Evolutionary conservation across 352 stramenopile species (phyloP), one percentile per base, ranked within the genome.

Genomic region (Globisporangium splendens): DNA sequence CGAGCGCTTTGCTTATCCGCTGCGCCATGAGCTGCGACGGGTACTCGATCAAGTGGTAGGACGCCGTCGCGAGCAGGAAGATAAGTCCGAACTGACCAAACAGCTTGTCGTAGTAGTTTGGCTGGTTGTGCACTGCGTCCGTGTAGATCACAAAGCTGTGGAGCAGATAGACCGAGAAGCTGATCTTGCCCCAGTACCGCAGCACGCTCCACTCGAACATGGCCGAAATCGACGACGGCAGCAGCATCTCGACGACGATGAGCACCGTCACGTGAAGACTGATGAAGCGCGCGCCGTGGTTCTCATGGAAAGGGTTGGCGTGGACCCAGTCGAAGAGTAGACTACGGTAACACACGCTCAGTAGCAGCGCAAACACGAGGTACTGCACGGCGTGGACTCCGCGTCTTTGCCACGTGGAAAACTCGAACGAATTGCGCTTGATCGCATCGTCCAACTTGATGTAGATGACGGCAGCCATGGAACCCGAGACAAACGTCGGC

Each of bases 41-140:
- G 18, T 70, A 62, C 62, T 84, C 70, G 18, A 87, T 28, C n/a
- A 75, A 13, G n/a, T 71, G 47, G 43, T 75, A 78, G 12, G 70
- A 77, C 11, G 65, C 44, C 0, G 70, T 75, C 18, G 62, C 69
- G 14, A 82, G 35, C 5, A 73, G 48, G 18, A 53, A 49, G 3
- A 20, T 41, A 33, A 79, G 56, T 31, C 24, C 24, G 24, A 31
- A 31, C 24, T 31, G 24, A 5, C 24, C 24, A 31, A 31, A 31
- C 28, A 54, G 49, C 31, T 24, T 43, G 49, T 46, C 17, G 24
- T 24, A 42, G 46, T 72, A 73, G 2, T 66, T 69, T 8, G 20
- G 18, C 60, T 74, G 61, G n/a, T 62, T 31, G 14, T 13, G 22
- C 21, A 83, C 33, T 14, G 15, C 47, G 0, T 48, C 12, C 10